These are phyloP conservation scores for Pilasporangium apinafurcum DNA, from an alignment of 352 stramenopile genomes.

Conservation along the genomic window DNA sequence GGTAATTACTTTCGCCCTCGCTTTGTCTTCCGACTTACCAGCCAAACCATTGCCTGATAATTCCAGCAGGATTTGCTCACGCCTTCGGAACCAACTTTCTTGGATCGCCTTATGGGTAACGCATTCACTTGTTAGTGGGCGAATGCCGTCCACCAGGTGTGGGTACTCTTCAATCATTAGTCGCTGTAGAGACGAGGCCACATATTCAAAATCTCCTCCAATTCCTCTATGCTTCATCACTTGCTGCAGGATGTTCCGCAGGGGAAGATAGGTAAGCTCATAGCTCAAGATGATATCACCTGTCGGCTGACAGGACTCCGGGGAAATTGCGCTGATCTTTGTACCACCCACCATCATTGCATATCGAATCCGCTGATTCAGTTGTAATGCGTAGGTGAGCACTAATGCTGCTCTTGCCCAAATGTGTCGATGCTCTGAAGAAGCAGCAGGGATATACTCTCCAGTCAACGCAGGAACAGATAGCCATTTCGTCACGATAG, in stretches of 20 bases:
- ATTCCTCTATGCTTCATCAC: conserved; percentile 21
- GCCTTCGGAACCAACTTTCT: not conserved
- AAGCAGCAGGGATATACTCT: not conserved
- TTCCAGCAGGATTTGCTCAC: conserved; percentile 4
- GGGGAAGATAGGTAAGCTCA: conserved; percentile 29
- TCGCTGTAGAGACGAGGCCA: conserved; percentile 36
- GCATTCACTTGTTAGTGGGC: conserved; percentile 8
- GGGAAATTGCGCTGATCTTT: conserved; percentile 39
- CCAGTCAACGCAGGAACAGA: conserved; percentile 11
- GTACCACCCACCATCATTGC: conserved; percentile 41
- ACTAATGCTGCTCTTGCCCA: conserved; percentile 36
- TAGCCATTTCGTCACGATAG: conserved; percentile 34
- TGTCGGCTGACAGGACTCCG: conserved; percentile 8
- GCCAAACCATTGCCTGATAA: not conserved
- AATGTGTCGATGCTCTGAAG: too few species aligned
- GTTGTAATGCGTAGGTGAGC: conserved; percentile 54
- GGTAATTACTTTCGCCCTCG: conserved; percentile 6
- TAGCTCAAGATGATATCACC: conserved; percentile 52
- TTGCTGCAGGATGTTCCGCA: conserved; percentile 39
- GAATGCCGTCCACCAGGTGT: conserved; percentile 1
- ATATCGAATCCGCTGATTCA: conserved; percentile 60
- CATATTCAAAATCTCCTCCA: conserved; percentile 40
- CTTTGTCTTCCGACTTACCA: conserved; percentile 7
- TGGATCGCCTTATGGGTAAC: too few species aligned
- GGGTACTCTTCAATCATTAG: conserved; percentile 54